phyloP scores from a whole-genome alignment of 345 rosid species.

The Corchorus capsularis region DNA sequence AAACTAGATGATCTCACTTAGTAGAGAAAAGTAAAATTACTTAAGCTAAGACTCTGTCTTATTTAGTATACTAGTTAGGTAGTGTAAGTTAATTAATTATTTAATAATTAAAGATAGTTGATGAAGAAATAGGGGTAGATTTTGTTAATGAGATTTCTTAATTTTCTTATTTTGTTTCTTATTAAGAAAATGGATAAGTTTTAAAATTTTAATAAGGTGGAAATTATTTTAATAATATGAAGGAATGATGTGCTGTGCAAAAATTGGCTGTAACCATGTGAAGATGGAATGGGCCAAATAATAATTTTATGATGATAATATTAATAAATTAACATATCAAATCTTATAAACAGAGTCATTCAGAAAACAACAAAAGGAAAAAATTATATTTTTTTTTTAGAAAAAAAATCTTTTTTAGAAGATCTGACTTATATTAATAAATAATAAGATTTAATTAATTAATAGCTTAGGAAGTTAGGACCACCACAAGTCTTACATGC shows the following conservation, averaged over 20 bases:
- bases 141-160: background rate
- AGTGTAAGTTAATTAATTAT: background rate
- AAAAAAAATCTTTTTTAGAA: too few species aligned
- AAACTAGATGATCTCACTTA: background rate
- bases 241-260: background rate
- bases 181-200: background rate
- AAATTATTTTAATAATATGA: slow-evolving; percentile 3
- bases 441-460: too few species aligned
- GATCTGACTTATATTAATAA: too few species aligned
- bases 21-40: background rate
- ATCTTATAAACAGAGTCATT: background rate
- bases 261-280: slow-evolving; percentile 1
- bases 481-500: background rate
- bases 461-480: background rate
- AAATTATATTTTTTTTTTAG: too few species aligned
- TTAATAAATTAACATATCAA: background rate
- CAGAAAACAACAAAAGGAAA: background rate
- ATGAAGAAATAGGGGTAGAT: slow-evolving; percentile 1
- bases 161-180: background rate
- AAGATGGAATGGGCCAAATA: background rate
- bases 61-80: background rate
- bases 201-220: background rate
- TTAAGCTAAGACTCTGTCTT: background rate
- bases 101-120: background rate
- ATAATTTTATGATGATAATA: background rate